Conservation (phyloP, 1,139 yeast species). For the Chernovozyma aurita region DNA sequence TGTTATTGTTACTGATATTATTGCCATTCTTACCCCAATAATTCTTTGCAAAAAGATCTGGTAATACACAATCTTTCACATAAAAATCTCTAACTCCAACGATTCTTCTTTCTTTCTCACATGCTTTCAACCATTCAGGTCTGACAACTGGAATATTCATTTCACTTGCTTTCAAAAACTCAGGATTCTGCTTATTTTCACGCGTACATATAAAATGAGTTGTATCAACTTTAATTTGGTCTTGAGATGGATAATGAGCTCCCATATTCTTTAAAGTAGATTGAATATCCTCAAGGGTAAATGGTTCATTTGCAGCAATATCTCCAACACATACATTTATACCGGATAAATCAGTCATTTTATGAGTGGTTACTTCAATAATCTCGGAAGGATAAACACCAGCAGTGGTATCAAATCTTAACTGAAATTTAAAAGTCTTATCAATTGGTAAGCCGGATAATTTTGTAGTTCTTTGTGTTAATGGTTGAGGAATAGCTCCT, state of each 20-base stretch:
- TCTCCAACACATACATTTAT: conserved; percentile 90
- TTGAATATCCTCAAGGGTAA: conserved; percentile 59
- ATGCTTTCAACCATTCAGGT: conserved; percentile 96
- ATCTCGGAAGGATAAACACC: conserved; percentile 72
- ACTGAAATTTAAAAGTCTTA: conserved; percentile 72
- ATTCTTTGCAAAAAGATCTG: conserved; percentile 42
- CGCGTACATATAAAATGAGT: conserved; percentile 87
- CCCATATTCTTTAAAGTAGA: conserved; percentile 66
- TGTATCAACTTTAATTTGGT: conserved; percentile 77
- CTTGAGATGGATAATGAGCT: conserved; percentile 72
- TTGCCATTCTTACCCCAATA: conserved; percentile 26
- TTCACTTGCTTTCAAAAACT: conserved; percentile 74
- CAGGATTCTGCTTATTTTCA: conserved; percentile 52
- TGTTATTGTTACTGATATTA: too few species aligned
- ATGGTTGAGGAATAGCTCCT: conserved; percentile 83
- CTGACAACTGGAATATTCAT: conserved; percentile 90
- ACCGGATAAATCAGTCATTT: conserved; percentile 94
- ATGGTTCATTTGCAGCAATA: conserved; percentile 56
- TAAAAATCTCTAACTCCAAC: conserved; percentile 91
- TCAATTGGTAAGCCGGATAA: conserved; percentile 90
- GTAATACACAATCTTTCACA: conserved; percentile 48
- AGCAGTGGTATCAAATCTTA: conserved; percentile 82
- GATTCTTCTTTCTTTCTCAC: conserved; percentile 82
- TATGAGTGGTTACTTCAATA: conserved; percentile 76
- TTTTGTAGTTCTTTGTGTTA: conserved; percentile 76